Evolutionary conservation across 2,329 filamentous ascomycete genomes (phyloP).

Genomic region (Stagonosporopsis rhizophila): DNA sequence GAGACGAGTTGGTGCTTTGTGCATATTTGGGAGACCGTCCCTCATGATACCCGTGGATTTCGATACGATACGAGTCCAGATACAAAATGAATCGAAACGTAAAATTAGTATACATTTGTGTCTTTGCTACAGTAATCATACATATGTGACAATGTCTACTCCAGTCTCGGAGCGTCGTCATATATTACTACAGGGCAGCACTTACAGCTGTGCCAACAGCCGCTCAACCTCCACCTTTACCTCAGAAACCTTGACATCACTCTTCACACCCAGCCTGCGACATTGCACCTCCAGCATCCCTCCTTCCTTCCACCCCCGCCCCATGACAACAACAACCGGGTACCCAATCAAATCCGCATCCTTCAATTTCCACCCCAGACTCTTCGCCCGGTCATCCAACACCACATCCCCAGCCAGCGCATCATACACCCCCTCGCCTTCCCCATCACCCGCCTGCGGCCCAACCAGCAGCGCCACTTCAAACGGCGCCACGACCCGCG

Average conservation of each 20-base stretch:
- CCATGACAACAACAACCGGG: slow-evolving; percentile 81
- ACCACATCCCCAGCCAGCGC: slow-evolving; percentile 51
- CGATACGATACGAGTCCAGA: slow-evolving; percentile 22
- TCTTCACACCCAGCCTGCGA: slow-evolving; percentile 68
- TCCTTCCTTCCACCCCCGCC: slow-evolving; percentile 52
- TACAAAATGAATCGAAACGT: slow-evolving; percentile 32
- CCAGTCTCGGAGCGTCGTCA: background rate
- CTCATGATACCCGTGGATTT: slow-evolving; percentile 35
- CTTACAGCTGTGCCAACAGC: slow-evolving; percentile 31
- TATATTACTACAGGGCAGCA: background rate
- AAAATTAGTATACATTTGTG: slow-evolving; percentile 14
- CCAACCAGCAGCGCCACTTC: slow-evolving; percentile 72
- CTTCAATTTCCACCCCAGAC: slow-evolving; percentile 82
- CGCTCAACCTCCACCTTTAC: slow-evolving; percentile 54
- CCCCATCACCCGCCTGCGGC: slow-evolving; percentile 52
- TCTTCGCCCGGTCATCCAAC: slow-evolving; percentile 57
- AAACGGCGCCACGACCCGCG: slow-evolving; percentile 83
- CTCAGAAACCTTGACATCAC: slow-evolving; percentile 62
- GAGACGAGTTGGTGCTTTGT: slow-evolving; percentile 21
- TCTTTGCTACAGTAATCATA: background rate
- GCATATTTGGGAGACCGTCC: slow-evolving; percentile 28
- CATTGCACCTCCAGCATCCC: slow-evolving; percentile 77
- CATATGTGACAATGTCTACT: background rate
- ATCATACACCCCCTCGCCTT: slow-evolving; percentile 70
- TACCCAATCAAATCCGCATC: slow-evolving; percentile 93